These are phyloP conservation scores for Mycocentrospora acerina DNA, from an alignment of 2,329 filamentous ascomycete species.

Conservation along the genomic window DNA sequence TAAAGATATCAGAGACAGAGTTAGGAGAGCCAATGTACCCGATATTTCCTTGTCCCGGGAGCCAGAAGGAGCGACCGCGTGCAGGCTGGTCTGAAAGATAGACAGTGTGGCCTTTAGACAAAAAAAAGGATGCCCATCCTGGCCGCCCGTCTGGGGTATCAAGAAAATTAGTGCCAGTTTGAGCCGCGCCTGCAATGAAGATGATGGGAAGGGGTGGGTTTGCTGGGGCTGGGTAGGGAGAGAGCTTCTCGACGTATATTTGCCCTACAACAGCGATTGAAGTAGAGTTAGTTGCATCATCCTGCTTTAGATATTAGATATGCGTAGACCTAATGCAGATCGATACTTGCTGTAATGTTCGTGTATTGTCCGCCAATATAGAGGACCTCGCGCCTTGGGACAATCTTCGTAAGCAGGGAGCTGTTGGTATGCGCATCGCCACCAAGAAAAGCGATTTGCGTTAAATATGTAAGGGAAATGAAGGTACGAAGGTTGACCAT, in stretches of 20 bases:
- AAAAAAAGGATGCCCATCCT: slow-evolving; percentile 53
- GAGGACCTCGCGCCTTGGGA: slow-evolving; percentile 17
- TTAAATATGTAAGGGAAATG: slow-evolving; percentile 7
- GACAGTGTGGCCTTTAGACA: slow-evolving; percentile 48
- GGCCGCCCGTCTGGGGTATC: slow-evolving; percentile 52
- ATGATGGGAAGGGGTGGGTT: slow-evolving; percentile 5
- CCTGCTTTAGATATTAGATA: slow-evolving; percentile 4
- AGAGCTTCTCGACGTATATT: slow-evolving; percentile 12
- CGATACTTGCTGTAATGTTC: slow-evolving; percentile 10
- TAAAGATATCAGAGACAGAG: slow-evolving; percentile 6
- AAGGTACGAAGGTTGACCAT: slow-evolving; percentile 12
- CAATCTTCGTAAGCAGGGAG: slow-evolving; percentile 7
- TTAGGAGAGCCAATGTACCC: slow-evolving; percentile 1
- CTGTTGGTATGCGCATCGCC: slow-evolving; percentile 10
- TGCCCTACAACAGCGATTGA: slow-evolving; percentile 6
- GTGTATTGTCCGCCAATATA: slow-evolving; percentile 17
- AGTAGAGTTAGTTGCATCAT: slow-evolving; percentile 4
- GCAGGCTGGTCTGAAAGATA: slow-evolving; percentile 52
- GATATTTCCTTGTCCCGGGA: slow-evolving; percentile 8
- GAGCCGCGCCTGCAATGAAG: slow-evolving; percentile 16
- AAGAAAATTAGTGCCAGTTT: slow-evolving; percentile 25
- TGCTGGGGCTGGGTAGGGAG: neutral
- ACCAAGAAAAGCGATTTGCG: slow-evolving; percentile 8
- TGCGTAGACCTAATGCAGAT: neutral
- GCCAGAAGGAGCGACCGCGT: slow-evolving; percentile 47